Evolutionary conservation across 2,329 filamentous ascomycete genomes (phyloP).

Genomic region (Trichoderma oligosporum): DNA sequence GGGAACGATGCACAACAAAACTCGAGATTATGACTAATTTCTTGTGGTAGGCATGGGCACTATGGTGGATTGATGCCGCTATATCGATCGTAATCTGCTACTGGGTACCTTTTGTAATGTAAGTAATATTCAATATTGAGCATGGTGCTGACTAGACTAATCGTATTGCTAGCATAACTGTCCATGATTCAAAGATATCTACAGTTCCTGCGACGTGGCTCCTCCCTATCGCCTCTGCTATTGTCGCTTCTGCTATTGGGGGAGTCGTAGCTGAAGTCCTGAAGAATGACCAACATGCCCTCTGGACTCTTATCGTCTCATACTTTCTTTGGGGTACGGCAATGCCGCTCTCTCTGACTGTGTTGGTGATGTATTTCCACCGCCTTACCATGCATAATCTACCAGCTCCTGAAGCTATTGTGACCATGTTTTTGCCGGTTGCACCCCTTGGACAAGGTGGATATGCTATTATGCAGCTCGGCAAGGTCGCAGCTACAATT

Average conservation of each 20-base stretch:
- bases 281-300: background rate
- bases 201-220: slow-evolving; percentile 9
- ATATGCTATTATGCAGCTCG: slow-evolving; percentile 9
- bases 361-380: background rate
- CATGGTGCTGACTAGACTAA: background rate
- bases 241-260: slow-evolving; percentile 2
- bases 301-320: slow-evolving; percentile 3
- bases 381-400: slow-evolving; percentile 1
- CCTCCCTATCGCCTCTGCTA: background rate
- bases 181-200: background rate
- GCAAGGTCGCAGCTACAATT: background rate
- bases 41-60: background rate
- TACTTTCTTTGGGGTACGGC: slow-evolving; percentile 9
- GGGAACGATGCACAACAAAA: background rate
- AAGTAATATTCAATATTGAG: background rate
- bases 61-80: slow-evolving; percentile 8
- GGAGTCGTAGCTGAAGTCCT: background rate
- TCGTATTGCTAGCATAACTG: background rate
- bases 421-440: slow-evolving; percentile 2
- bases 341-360: slow-evolving; percentile 2
- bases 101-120: slow-evolving; percentile 8
- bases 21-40: background rate
- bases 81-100: slow-evolving; percentile 3
- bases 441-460: slow-evolving; percentile 4
- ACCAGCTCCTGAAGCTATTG: background rate